These are phyloP conservation scores for Hyphodiscus sp. DNA, from an alignment of 2,329 filamentous ascomycete genomes.

Conservation along the genomic window DNA sequence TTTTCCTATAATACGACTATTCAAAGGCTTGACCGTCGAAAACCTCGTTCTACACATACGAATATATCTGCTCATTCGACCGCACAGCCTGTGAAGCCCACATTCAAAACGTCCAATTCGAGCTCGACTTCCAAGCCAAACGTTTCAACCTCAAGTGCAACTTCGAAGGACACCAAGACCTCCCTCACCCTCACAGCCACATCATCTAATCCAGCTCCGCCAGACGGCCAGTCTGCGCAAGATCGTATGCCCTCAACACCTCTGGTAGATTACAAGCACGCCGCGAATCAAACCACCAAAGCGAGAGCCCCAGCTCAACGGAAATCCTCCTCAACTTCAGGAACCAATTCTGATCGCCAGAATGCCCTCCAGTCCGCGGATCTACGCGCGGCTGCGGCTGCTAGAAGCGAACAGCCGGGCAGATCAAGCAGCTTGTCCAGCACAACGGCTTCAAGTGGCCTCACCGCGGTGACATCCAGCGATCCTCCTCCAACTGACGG, in stretches of 20 bases:
- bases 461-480: slow-evolving; percentile 24
- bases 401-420: slow-evolving; percentile 16
- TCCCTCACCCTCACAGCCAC: slow-evolving; percentile 1
- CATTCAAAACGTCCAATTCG: slow-evolving; percentile 9
- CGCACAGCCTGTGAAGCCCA: slow-evolving; percentile 16
- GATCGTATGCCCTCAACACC: slow-evolving; percentile 28
- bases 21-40: slow-evolving; percentile 14
- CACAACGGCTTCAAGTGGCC: slow-evolving; percentile 23
- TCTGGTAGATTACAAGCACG: slow-evolving; percentile 25
- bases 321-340: slow-evolving; percentile 22
- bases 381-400: slow-evolving; percentile 14
- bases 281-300: slow-evolving; percentile 26
- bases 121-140: slow-evolving; percentile 13
- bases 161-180: slow-evolving; percentile 3
- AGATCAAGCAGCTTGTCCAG: slow-evolving; percentile 27
- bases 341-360: slow-evolving; percentile 21
- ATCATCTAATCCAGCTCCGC: neutral
- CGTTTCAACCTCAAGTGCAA: slow-evolving; percentile 6
- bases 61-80: slow-evolving; percentile 18
- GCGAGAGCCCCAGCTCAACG: slow-evolving; percentile 20
- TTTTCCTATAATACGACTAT: slow-evolving; percentile 20
- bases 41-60: slow-evolving; percentile 19
- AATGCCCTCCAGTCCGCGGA: slow-evolving; percentile 23
- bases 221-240: slow-evolving; percentile 7
- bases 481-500: slow-evolving; percentile 19